Percentiles rank a stretch among this genome's conserved stretches.
These are phyloP conservation scores for Simmondsia chinensis DNA, from an alignment of 148 eudicot genomes.

Conservation along the genomic window DNA sequence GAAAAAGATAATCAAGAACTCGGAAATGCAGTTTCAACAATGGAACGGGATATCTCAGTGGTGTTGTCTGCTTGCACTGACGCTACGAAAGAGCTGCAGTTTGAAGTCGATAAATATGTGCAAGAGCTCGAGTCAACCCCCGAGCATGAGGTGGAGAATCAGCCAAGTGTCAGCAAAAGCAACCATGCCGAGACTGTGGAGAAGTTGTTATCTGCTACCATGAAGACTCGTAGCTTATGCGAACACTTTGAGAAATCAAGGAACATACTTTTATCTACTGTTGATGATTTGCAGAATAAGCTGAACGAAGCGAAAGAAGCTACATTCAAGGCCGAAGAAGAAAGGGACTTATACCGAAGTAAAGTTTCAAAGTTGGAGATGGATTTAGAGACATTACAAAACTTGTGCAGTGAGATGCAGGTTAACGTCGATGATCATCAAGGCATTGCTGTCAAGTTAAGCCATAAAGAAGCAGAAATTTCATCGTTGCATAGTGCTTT, in stretches of 20 bases:
- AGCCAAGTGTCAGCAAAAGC: conserved; percentile 15
- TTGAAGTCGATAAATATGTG: conserved; percentile 14
- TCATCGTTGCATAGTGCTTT: conserved; percentile 26
- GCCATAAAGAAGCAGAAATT: conserved; percentile 50
- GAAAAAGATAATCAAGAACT: conserved; percentile 41
- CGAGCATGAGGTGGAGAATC: conserved; percentile 20
- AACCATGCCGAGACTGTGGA: conserved; percentile 24
- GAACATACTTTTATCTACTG: conserved; percentile 16
- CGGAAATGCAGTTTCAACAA: conserved; percentile 23
- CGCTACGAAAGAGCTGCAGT: conserved; percentile 40
- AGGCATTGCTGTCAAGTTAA: conserved; percentile 30
- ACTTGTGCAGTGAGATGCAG: conserved; percentile 38
- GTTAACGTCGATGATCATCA: conserved; percentile 36
- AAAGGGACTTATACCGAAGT: conserved; percentile 32
- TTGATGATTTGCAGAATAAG: conserved; percentile 41
- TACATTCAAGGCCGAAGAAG: conserved; percentile 36
- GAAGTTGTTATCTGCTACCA: conserved; percentile 36
- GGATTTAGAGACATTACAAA: conserved; percentile 40
- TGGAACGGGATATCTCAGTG: conserved; percentile 41
- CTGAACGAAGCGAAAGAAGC: conserved; percentile 33
- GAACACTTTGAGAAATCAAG: conserved; percentile 31
- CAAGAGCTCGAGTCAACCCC: conserved; percentile 20
- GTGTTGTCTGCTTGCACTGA: conserved; percentile 53
- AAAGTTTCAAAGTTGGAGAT: conserved; percentile 46
- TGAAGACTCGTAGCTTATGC: conserved; percentile 32